A percentile compares a stretch with the other conserved stretches of the same genome.
Evolutionary conservation across 441 rosid species (phyloP).

Genomic region (Gossypium gossypioides): DNA sequence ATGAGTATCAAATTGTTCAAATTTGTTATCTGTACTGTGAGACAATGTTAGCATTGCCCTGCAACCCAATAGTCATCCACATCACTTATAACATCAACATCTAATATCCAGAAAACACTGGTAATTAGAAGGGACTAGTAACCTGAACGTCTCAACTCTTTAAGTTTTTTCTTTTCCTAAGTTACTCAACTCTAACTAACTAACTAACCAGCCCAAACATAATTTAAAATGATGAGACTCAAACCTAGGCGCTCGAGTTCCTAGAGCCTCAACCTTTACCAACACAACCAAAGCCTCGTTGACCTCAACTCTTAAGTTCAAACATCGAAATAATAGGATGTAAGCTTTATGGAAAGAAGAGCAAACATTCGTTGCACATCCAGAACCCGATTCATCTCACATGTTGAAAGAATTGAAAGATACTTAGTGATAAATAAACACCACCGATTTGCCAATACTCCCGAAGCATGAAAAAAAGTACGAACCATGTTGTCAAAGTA

Average conservation of each 20-base stretch:
- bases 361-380: not conserved
- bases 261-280: no score
- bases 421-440: not conserved
- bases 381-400: not conserved
- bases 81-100: not conserved
- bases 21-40: not conserved
- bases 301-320: not conserved
- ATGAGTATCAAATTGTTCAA: not conserved
- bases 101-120: not conserved
- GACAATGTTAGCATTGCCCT: not conserved
- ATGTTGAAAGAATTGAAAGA: not conserved
- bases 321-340: not conserved
- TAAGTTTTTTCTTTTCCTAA: no score
- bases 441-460: not conserved
- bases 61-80: not conserved
- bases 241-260: no score
- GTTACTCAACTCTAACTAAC: no score
- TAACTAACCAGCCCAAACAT: no score
- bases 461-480: conserved; percentile 12
- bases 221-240: no score
- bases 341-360: not conserved
- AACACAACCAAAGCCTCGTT: no score
- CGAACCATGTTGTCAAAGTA: conserved; percentile 75
- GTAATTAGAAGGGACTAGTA: not conserved
- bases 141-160: no score